phyloP scores from a whole-genome alignment of 164 flowering plant species.

The Tetracentron sinense region DNA sequence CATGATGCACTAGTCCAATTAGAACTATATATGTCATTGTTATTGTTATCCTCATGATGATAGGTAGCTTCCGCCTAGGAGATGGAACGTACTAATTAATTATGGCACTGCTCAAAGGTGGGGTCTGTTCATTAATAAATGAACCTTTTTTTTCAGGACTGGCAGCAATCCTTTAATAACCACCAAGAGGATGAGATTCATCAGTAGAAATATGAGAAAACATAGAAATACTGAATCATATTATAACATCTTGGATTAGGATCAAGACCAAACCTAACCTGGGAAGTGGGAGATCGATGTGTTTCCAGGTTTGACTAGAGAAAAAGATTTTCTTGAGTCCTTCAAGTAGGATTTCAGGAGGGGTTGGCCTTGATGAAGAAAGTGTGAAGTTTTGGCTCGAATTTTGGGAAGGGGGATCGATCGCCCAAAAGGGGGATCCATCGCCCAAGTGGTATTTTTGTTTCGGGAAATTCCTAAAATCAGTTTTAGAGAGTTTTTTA shows the following conservation, averaged over 20 bases:
- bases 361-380: neutral
- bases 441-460: too few relatives aligned
- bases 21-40: too few relatives aligned
- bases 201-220: too few relatives aligned
- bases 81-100: neutral
- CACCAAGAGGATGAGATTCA: too few relatives aligned
- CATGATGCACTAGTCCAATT: too few relatives aligned
- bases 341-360: slow-evolving; percentile 74
- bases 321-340: slow-evolving; percentile 61
- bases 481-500: too few relatives aligned
- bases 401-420: too few relatives aligned
- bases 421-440: too few relatives aligned
- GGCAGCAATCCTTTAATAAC: too few relatives aligned
- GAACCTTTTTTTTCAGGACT: neutral
- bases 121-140: neutral
- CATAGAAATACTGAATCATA: neutral
- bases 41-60: too few relatives aligned
- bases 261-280: slow-evolving; percentile 40
- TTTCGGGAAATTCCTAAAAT: too few relatives aligned
- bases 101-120: neutral
- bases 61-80: neutral
- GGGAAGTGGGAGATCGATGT: slow-evolving; percentile 54
- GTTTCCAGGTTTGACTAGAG: slow-evolving; percentile 64
- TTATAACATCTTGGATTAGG: neutral
- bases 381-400: too few relatives aligned